These are phyloP conservation scores for Phaseolus coccineus DNA, from an alignment of 331 rosid genomes.

Conservation along the genomic window DNA sequence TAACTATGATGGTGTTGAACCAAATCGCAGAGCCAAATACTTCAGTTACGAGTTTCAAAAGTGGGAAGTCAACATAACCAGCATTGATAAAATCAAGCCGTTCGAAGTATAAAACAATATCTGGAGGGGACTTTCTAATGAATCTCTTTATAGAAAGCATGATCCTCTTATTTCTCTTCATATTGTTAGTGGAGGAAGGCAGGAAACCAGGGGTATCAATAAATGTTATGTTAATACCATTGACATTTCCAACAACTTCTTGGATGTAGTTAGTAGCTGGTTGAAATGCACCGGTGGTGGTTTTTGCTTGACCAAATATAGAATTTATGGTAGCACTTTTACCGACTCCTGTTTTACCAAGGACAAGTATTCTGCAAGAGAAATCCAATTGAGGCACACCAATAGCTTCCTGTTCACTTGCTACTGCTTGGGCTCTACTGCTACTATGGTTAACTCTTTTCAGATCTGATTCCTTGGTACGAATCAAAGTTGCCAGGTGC, in stretches of 20 bases:
- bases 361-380: slow-evolving; percentile 82
- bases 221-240: slow-evolving; percentile 72
- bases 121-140: slow-evolving; percentile 87
- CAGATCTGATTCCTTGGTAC: slow-evolving; percentile 74
- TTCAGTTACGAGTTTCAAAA: slow-evolving; percentile 79
- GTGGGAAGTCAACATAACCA: slow-evolving; percentile 59
- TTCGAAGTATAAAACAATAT: slow-evolving; percentile 86
- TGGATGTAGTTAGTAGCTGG: slow-evolving; percentile 85
- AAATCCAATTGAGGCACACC: slow-evolving; percentile 69
- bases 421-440: slow-evolving; percentile 59
- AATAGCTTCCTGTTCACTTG: slow-evolving; percentile 70
- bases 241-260: slow-evolving; percentile 79
- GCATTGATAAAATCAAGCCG: slow-evolving; percentile 76
- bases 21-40: slow-evolving; percentile 89
- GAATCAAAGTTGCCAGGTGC: slow-evolving; percentile 91
- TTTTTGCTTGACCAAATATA: slow-evolving; percentile 76
- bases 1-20: slow-evolving; percentile 89
- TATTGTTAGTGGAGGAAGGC: slow-evolving; percentile 62
- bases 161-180: slow-evolving; percentile 83
- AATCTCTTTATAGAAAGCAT: slow-evolving; percentile 79
- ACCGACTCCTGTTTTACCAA: slow-evolving; percentile 98
- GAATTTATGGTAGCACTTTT: slow-evolving; percentile 99
- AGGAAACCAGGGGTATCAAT: slow-evolving; percentile 96
- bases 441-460: slow-evolving; percentile 65
- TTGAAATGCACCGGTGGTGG: slow-evolving; percentile 81